Conservation (phyloP, 306 rosid genomes). For the Fragaria nilgerrensis region DNA sequence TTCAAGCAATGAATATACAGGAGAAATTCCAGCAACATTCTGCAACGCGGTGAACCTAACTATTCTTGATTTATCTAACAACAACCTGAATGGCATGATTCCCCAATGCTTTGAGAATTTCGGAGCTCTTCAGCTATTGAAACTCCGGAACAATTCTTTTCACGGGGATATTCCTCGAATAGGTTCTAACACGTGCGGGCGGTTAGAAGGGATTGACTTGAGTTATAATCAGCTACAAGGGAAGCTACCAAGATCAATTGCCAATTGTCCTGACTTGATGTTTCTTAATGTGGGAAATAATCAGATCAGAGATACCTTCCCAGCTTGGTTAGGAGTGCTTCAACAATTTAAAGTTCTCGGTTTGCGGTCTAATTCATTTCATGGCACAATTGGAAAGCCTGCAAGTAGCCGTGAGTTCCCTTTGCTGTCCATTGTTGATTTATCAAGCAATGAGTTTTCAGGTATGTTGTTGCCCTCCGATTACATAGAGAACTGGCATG, state of each 20-base stretch:
- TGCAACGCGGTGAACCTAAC: slow-evolving; percentile 6
- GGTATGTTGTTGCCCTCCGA: slow-evolving; percentile 16
- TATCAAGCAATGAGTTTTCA: slow-evolving; percentile 19
- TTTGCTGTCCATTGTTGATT: slow-evolving; percentile 12
- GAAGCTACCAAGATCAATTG: no score
- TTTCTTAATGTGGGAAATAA: no score
- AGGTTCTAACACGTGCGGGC: no score
- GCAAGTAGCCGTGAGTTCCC: background rate
- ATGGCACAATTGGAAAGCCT: slow-evolving; percentile 13
- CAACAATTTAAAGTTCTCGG: slow-evolving; percentile 7
- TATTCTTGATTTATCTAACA: no score
- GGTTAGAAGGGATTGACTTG: no score
- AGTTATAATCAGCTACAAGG: no score
- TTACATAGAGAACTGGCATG: slow-evolving; percentile 5
- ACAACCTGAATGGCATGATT: no score
- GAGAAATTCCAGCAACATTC: slow-evolving; percentile 11
- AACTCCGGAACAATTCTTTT: no score
- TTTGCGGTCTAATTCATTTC: slow-evolving; percentile 22
- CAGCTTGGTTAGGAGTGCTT: slow-evolving; percentile 41
- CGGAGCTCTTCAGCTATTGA: no score
- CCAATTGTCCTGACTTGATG: no score
- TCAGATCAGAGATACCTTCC: slow-evolving; percentile 32
- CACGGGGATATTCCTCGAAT: no score
- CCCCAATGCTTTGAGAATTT: no score
- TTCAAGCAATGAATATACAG: background rate